These are phyloP conservation scores for Caryopteris hybrid DNA, from an alignment of 305 asterid genomes.

Conservation along the genomic window DNA sequence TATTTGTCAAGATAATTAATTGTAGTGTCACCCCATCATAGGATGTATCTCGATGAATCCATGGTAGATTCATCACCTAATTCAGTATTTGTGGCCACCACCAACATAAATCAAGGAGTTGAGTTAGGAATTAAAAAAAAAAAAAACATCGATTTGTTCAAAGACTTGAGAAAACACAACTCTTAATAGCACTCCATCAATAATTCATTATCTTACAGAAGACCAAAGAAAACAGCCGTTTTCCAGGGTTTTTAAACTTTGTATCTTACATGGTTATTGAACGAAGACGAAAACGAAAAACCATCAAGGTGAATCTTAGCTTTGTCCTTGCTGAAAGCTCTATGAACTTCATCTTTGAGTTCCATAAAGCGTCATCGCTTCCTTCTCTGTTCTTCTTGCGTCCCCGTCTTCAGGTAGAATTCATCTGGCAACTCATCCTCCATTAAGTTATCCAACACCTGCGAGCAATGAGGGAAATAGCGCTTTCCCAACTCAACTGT, in stretches of 20 bases:
- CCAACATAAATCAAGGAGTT: too few species aligned
- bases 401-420: conserved; percentile 57
- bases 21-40: too few species aligned
- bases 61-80: too few species aligned
- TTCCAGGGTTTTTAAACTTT: conserved; percentile 29
- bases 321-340: conserved; percentile 69
- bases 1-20: too few species aligned
- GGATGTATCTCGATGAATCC: too few species aligned
- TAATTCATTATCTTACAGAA: background rate
- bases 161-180: too few species aligned
- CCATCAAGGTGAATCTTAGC: conserved; percentile 48
- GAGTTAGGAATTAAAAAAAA: too few species aligned
- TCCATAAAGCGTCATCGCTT: conserved; percentile 51
- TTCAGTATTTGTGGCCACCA: too few species aligned
- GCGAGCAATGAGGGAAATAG: conserved; percentile 70
- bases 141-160: too few species aligned
- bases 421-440: conserved; percentile 56
- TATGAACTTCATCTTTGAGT: conserved; percentile 59
- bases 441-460: conserved; percentile 65
- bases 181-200: too few species aligned
- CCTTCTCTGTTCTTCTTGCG: conserved; percentile 52
- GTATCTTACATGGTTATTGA: conserved; percentile 19
- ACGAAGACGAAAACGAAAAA: conserved; percentile 33
- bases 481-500: conserved; percentile 64
- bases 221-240: background rate